phyloP scores from a whole-genome alignment of 73 alveolate genomes.

The Paraurostyla sp. region DNA sequence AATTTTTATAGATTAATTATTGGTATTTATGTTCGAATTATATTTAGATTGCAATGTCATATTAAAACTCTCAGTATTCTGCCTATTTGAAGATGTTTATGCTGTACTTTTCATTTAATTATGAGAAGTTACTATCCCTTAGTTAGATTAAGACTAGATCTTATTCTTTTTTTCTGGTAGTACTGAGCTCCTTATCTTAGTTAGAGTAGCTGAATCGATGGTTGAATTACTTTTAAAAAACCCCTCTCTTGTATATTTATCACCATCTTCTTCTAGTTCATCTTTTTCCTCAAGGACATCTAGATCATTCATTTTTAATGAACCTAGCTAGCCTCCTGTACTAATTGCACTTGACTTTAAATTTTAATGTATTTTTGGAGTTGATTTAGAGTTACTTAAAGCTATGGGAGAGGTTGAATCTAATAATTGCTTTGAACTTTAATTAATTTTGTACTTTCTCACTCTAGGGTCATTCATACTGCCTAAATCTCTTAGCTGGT shows the following conservation, averaged over 20 bases:
- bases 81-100: neutral
- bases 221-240: neutral
- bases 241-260: slow-evolving; percentile 16
- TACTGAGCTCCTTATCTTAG: no score
- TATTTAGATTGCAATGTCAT: slow-evolving; percentile 8
- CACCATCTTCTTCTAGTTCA: slow-evolving; percentile 56
- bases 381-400: no score
- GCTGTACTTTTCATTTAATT: slow-evolving; percentile 36
- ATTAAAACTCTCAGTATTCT: neutral
- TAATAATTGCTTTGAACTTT: no score
- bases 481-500: neutral
- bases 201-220: neutral
- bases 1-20: no score
- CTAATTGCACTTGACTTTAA: neutral
- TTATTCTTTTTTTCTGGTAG: neutral
- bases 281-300: slow-evolving; percentile 42
- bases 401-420: no score
- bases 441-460: neutral
- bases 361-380: neutral
- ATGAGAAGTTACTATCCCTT: neutral
- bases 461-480: slow-evolving; percentile 16
- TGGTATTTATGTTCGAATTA: no score
- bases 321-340: neutral
- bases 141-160: neutral
- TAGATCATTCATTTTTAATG: neutral